Evolutionary conservation across 495 filamentous ascomycete species (phyloP).

Genomic region (Podospora didyma): DNA sequence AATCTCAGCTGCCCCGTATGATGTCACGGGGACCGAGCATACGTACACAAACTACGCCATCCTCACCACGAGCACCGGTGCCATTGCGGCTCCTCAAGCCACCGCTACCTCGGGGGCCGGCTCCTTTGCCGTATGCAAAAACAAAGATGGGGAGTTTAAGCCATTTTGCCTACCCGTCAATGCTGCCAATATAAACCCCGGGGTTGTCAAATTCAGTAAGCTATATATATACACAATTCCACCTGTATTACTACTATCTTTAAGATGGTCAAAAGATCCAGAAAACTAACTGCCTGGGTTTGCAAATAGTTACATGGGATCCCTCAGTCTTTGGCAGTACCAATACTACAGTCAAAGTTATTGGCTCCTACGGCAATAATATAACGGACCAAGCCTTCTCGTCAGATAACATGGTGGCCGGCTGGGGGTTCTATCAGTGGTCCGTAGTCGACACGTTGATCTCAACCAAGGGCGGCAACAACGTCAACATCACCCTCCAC

Average conservation of each 20-base stretch:
- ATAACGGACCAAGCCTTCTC: constrained; percentile 31
- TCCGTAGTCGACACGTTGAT: constrained; percentile 25
- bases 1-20: constrained; percentile 35
- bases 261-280: neutral
- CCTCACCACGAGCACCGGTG: constrained; percentile 25
- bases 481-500: constrained; percentile 38
- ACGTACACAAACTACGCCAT: constrained; percentile 29
- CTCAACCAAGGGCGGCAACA: constrained; percentile 11
- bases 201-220: constrained; percentile 37
- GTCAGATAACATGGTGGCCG: constrained; percentile 26
- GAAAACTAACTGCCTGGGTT: neutral
- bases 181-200: constrained; percentile 28
- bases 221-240: too few relatives aligned
- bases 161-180: constrained; percentile 39
- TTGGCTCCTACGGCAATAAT: constrained; percentile 34
- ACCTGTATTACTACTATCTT: neutral
- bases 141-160: constrained; percentile 28
- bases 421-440: constrained; percentile 41
- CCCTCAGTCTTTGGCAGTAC: constrained; percentile 32
- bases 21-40: constrained; percentile 38
- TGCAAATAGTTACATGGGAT: constrained; percentile 40
- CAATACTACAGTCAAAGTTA: constrained; percentile 32
- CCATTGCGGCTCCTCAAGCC: constrained; percentile 22
- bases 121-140: constrained; percentile 34
- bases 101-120: constrained; percentile 24